Percentiles rank a stretch among this genome's conserved stretches.
These are phyloP conservation scores for Lippia alba DNA, from an alignment of 305 asterid species.

Conservation along the genomic window DNA sequence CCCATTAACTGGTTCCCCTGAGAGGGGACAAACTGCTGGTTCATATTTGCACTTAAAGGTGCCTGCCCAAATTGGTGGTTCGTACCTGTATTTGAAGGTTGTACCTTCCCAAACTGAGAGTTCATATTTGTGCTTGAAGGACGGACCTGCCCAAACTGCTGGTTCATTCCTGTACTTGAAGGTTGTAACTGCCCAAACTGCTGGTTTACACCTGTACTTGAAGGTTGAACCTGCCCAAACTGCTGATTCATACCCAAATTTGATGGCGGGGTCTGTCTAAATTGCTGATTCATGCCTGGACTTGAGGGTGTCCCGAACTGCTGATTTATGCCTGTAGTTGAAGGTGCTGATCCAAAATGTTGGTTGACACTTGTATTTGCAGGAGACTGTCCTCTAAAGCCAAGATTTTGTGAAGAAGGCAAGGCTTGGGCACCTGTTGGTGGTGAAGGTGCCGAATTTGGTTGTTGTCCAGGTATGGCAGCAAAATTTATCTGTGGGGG, in stretches of 20 bases:
- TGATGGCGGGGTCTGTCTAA: constrained; percentile 33
- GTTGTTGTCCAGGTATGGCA: constrained; percentile 53
- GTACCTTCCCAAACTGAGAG: constrained; percentile 50
- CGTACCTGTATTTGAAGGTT: constrained; percentile 50
- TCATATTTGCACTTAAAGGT: constrained; percentile 40
- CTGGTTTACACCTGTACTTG: constrained; percentile 56
- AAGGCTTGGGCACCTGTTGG: constrained; percentile 46
- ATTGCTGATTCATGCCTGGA: constrained; percentile 56
- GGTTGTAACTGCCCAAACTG: constrained; percentile 47
- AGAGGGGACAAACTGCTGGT: constrained; percentile 58
- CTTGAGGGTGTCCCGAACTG: constrained; percentile 50
- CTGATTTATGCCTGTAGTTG: constrained; percentile 47
- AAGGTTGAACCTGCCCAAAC: constrained; percentile 47
- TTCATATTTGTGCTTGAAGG: constrained; percentile 50
- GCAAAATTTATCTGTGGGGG: constrained; percentile 78
- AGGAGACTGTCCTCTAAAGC: constrained; percentile 62
- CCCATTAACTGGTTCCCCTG: constrained; percentile 59
- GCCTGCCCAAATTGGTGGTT: constrained; percentile 46
- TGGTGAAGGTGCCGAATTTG: constrained; percentile 50
- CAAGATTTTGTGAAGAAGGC: constrained; percentile 53
- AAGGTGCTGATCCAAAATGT: constrained; percentile 42
- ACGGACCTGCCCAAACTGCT: constrained; percentile 43
- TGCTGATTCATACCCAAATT: constrained; percentile 33
- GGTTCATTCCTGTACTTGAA: constrained; percentile 47
- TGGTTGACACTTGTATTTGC: constrained; percentile 46